Base-by-base conservation (phyloP, 306 rosid genomes). In the Benincasa hispida region DNA sequence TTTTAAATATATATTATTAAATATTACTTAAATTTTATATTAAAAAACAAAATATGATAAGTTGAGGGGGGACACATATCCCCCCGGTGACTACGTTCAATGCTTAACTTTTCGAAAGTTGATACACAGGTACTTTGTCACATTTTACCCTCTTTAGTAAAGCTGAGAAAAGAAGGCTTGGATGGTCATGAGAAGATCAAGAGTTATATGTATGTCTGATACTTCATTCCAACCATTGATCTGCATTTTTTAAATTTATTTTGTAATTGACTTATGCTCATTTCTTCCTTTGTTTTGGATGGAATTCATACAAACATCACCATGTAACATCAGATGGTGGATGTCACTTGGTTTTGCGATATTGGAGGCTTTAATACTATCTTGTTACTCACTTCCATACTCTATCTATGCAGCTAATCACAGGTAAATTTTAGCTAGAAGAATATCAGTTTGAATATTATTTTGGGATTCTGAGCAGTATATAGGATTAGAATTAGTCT, bases 81-180 rank as follows among this genome's bases (percentile, higher is more conserved):
- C n/a, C n/a, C n/a, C n/a, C n/a, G n/a, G n/a, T n/a, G n/a, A n/a
- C n/a, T n/a, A n/a, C n/a, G 57, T 47, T 70, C 58, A 25, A 27
- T 70, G 58, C 58, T 45, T 70, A 61, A 34, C 27, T 47, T 24
- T 25, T 25, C 56, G 45, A 61, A 83, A 41, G 55, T 81, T 59
- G 81, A 66, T 82, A 80, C 58, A 28, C 88, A 94, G 97, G 99
- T 92, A 39, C 89, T 92, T 56, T 94, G 97, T 78, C 91, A 92
- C 80, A 85, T 92, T 35, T 75, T 94, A 79, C 99, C 99, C 81
- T 90, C 96, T 70, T 83, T 94, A 53, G 95, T 92, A 76, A 94
- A 94, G 96, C 85, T 94, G 84, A 92, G 99, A 74, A 94, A 94
- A 81, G 99, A 94, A 89, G 99, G 99, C 85, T 84, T 94, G 85